Evolutionary conservation across 305 asterid species (phyloP).

Genomic region (Fraxinus greggii): DNA sequence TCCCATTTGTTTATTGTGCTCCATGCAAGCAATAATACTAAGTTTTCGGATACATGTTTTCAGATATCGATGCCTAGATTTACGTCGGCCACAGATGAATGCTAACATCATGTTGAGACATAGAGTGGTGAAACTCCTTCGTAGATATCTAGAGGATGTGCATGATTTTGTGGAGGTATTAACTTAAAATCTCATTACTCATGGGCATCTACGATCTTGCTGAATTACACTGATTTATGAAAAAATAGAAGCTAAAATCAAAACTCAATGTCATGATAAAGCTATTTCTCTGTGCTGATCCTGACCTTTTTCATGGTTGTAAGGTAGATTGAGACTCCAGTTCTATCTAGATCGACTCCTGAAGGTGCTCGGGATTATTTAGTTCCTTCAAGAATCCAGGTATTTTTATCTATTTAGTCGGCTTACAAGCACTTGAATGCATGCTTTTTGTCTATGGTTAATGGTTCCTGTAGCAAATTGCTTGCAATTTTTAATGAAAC

Average conservation of each 20-base stretch:
- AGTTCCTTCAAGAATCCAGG: slow-evolving; percentile 99
- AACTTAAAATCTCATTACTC: slow-evolving; percentile 11
- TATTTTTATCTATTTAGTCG: slow-evolving; percentile 24
- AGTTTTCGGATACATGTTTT: slow-evolving; percentile 19
- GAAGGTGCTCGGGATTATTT: slow-evolving; percentile 99
- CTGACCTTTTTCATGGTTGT: slow-evolving; percentile 64
- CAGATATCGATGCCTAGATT: slow-evolving; percentile 93
- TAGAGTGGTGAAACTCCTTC: slow-evolving; percentile 79
- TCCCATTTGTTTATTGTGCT: not conserved
- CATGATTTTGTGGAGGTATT: slow-evolving; percentile 92
- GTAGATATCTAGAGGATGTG: slow-evolving; percentile 82
- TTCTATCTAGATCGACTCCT: slow-evolving; percentile 95
- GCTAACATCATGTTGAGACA: slow-evolving; percentile 82
- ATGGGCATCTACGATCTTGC: slow-evolving; percentile 4
- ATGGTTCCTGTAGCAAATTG: not conserved
- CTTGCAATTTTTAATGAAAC: not conserved
- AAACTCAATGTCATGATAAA: slow-evolving; percentile 3
- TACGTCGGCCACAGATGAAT: slow-evolving; percentile 77
- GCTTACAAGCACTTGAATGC: not conserved
- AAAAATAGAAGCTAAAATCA: not conserved
- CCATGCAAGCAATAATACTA: slow-evolving; percentile 17
- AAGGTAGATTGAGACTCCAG: slow-evolving; percentile 99
- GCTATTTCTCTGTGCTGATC: slow-evolving; percentile 52
- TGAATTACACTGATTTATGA: slow-evolving; percentile 12
- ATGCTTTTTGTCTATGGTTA: not conserved